phyloP scores from a whole-genome alignment of 805 yeast genomes.

The Saccharomycopsis oosterbeekiorum region DNA sequence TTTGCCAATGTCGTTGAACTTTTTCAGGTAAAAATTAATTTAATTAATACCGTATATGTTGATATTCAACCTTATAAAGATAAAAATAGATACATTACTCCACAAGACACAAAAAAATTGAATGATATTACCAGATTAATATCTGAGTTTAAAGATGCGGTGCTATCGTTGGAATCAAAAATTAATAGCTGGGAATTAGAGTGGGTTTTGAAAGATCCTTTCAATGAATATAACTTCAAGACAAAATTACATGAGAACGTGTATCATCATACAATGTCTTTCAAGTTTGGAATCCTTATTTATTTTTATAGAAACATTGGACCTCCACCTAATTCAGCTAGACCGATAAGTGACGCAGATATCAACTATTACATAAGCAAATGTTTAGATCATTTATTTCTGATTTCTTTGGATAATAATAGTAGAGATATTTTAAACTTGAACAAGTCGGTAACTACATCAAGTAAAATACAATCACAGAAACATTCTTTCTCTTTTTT shows the following conservation, averaged over 20 bases:
- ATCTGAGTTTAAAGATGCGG: conserved; percentile 16
- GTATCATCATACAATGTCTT: conserved; percentile 71
- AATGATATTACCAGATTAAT: not conserved
- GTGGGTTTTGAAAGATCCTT: conserved; percentile 45
- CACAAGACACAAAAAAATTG: not conserved
- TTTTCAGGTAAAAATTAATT: not conserved
- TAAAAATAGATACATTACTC: not conserved
- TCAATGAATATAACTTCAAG: conserved; percentile 10
- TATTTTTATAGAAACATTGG: conserved; percentile 41
- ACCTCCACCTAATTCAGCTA: conserved; percentile 29
- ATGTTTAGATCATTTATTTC: conserved; percentile 54
- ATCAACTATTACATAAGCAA: conserved; percentile 48
- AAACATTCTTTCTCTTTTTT: not conserved
- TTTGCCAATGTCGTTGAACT: not conserved
- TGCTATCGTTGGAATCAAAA: conserved; percentile 33
- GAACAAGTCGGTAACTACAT: conserved; percentile 31
- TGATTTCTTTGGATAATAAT: conserved; percentile 48
- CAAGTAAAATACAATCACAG: not conserved
- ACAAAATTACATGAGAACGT: conserved; percentile 50
- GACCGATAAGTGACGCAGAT: conserved; percentile 26
- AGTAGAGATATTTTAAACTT: conserved; percentile 17
- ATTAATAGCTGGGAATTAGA: conserved; percentile 62
- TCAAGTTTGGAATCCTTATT: conserved; percentile 60
- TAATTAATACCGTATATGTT: not conserved
- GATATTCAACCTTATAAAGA: not conserved